A percentile compares a stretch with the other conserved stretches of the same genome.
Conservation (phyloP, 2,329 filamentous ascomycete genomes). For the Paraconiothyrium brasiliense region DNA sequence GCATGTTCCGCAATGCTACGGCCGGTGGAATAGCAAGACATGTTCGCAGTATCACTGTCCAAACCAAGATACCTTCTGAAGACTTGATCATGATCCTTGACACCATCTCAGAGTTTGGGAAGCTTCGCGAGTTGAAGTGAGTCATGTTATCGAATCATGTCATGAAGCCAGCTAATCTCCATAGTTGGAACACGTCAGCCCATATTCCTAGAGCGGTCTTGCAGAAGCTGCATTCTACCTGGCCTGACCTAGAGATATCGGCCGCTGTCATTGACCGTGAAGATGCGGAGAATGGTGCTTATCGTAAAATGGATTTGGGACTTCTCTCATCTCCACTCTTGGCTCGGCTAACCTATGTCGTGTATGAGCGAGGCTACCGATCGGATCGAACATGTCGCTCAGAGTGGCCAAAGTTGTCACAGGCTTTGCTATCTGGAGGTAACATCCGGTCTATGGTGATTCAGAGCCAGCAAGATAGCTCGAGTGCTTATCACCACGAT, state of each 20-base stretch:
- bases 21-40: slow-evolving; percentile 16
- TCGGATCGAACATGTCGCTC: slow-evolving; percentile 7
- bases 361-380: slow-evolving; percentile 17
- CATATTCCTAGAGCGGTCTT: slow-evolving; percentile 17
- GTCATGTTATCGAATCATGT: not conserved
- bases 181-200: slow-evolving; percentile 18
- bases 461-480: not conserved
- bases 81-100: slow-evolving; percentile 19
- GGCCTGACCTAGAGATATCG: slow-evolving; percentile 21
- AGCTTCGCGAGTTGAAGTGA: slow-evolving; percentile 10
- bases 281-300: not conserved
- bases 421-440: slow-evolving; percentile 10
- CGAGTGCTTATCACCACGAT: too few relatives aligned
- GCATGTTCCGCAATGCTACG: slow-evolving; percentile 9
- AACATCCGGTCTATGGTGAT: slow-evolving; percentile 3
- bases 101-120: slow-evolving; percentile 14
- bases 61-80: slow-evolving; percentile 16
- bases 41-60: slow-evolving; percentile 18
- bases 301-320: slow-evolving; percentile 20
- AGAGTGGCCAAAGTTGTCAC: slow-evolving; percentile 21
- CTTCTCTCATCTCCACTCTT: slow-evolving; percentile 23
- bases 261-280: slow-evolving; percentile 14
- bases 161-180: not conserved
- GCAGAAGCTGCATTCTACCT: slow-evolving; percentile 18
- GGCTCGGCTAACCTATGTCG: slow-evolving; percentile 13